Base-by-base conservation (phyloP, 768 basidiomycete species). In the Plicaturopsis crispa region DNA sequence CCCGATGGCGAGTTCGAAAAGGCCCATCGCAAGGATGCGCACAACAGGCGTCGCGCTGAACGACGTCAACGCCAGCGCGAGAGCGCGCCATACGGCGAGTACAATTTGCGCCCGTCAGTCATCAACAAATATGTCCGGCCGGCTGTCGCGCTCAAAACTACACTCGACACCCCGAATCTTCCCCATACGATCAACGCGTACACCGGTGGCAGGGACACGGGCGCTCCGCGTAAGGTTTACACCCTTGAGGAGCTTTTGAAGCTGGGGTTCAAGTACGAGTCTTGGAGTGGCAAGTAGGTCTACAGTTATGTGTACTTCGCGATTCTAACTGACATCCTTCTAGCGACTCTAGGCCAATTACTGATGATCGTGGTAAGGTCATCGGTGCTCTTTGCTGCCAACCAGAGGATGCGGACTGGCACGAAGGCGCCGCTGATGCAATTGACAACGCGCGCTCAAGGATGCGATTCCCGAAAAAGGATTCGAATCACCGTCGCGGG, bases 401-500 rank as follows among this genome's bases (percentile, higher is more conserved):
- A 8, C 26, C 26, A 8, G 14, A 14, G 10, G 26, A 28, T 28
- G 10, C 26, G 14, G 8, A 8, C 8, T 28, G 26, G 26, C 10
- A 28, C 26, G 14, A 28, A 14, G 8, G 10, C 8, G 26, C 26
- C 14, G 26, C 26, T 28, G 26, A 28, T 8, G 14, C 8, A 14
- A 28, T 28, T 28, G 26, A 28, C 26, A 28, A 14, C 26, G 26
- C 26, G 10, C 26, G 26, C 26, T 8, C 10, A 14, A 14, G 10
- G 10, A 28, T 28, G 26, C 8, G 14, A 8, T 49, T 50, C 35
- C 23, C 24, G 6, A 12, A 24, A 11, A 43, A 39, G 0, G 31
- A 39, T 5, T 28, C 33, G 13, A 32, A 19, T 4, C 49, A 54
- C 23, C 41, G 50, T 5, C 41, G 55, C 5, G 60, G 57, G 1